Conservation (phyloP, 805 yeast species). For the Candida cerambycidarum region DNA sequence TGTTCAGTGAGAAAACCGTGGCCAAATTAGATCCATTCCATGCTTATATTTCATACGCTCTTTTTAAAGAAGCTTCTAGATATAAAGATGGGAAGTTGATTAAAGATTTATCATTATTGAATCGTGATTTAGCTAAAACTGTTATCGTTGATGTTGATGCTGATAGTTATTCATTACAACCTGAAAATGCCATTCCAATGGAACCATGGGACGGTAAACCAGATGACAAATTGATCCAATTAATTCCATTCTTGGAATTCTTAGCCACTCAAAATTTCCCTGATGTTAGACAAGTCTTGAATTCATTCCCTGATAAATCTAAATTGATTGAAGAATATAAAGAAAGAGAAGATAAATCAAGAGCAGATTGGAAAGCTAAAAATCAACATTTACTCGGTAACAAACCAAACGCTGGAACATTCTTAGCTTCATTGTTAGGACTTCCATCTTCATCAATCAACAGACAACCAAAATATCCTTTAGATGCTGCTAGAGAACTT, state of each 20-base stretch:
- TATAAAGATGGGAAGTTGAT: constrained; percentile 85
- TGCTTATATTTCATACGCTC: constrained; percentile 81
- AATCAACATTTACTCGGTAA: constrained; percentile 37
- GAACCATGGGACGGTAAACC: constrained; percentile 84
- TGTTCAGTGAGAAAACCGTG: constrained; percentile 80
- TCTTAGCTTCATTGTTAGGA: constrained; percentile 66
- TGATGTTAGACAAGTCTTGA: constrained; percentile 88
- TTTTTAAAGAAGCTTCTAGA: constrained; percentile 88
- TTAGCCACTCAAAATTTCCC: constrained; percentile 81
- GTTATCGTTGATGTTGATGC: constrained; percentile 77
- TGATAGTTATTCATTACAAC: constrained; percentile 75
- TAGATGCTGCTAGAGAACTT: constrained; percentile 86
- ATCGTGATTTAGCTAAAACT: constrained; percentile 85
- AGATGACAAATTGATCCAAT: constrained; percentile 73
- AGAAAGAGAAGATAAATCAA: constrained; percentile 71
- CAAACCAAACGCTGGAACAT: constrained; percentile 46
- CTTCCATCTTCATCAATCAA: constrained; percentile 47
- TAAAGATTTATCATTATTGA: constrained; percentile 86
- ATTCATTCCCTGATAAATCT: constrained; percentile 65
- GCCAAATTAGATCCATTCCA: constrained; percentile 91
- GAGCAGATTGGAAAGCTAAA: constrained; percentile 66
- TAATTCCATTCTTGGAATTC: constrained; percentile 93
- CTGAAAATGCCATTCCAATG: constrained; percentile 88
- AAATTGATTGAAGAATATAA: constrained; percentile 77
- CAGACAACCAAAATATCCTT: constrained; percentile 69